These are phyloP conservation scores for Ophiocordyceps camponoti-saundersi DNA, from an alignment of 2,329 filamentous ascomycete genomes.

Conservation along the genomic window DNA sequence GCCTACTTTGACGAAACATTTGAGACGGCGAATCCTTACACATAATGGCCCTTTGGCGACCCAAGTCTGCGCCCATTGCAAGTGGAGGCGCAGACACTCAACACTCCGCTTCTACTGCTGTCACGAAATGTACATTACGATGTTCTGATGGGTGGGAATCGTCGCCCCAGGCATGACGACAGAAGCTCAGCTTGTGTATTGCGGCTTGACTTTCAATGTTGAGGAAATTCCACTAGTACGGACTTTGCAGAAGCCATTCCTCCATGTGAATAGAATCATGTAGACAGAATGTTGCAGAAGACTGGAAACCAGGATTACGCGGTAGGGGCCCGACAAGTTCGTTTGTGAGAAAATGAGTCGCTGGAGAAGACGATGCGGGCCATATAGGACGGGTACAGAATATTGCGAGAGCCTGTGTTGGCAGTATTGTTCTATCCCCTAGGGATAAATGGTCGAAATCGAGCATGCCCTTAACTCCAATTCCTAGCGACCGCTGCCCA, in stretches of 20 bases:
- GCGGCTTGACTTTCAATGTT: background rate
- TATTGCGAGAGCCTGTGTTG: slow-evolving; percentile 16
- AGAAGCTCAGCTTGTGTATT: background rate
- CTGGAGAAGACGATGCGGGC: too few relatives aligned
- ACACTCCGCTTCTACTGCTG: slow-evolving; percentile 4
- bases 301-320: too few relatives aligned
- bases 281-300: too few relatives aligned
- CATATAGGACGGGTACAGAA: too few relatives aligned
- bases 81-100: background rate
- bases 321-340: too few relatives aligned
- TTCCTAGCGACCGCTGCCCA: slow-evolving; percentile 26
- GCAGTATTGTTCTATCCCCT: slow-evolving; percentile 25
- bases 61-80: background rate
- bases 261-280: too few relatives aligned
- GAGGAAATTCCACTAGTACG: too few relatives aligned
- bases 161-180: background rate
- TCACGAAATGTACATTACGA: background rate
- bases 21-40: background rate
- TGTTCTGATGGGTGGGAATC: background rate
- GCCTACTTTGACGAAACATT: background rate
- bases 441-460: slow-evolving; percentile 23
- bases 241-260: too few relatives aligned
- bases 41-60: background rate
- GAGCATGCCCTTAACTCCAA: slow-evolving; percentile 28
- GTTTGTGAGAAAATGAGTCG: too few relatives aligned